Base-by-base conservation (phyloP, 345 rosid genomes). In the Raphanus raphanistrum region DNA sequence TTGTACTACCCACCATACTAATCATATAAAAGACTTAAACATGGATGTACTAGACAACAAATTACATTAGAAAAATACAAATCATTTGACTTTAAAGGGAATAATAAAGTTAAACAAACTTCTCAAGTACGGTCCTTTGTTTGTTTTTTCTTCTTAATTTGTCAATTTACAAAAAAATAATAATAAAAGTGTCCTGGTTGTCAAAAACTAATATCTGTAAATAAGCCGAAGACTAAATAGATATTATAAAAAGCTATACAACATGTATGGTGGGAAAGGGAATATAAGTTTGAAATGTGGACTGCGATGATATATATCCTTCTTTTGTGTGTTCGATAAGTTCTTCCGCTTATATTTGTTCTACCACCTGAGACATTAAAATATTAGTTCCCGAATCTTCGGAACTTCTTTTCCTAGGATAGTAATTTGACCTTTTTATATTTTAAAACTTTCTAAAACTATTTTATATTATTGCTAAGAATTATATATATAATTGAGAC, bases 341-440 rank as follows among this genome's bases (percentile, higher is more conserved):
- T 26, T 13, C 13, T 45, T 59, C 63, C 45, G 1, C 81, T 78
- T 78, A 78, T 78, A 78, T 78, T 78, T 78, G 77, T 78, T 78
- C 68, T 25, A 66, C 73, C 77, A 78, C 81, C 81, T 72, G 81
- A 72, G 6, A 78, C 73, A 45, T 66, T 78, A 66, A 66, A 78
- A 72, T 72, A 78, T 66, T 59, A 59, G 77, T 78, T 78, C 77
- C 73, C 68, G 72, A 78, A 66, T 59, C 45, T 72, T 78, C 2
- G 76, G 68, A 78, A 72, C 73, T 71, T 64, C 54, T 65, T 48
- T 10, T 71, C 48, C 33, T 3, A 33, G 27, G 31, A 64, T 36
- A 76, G 63, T 48, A 33, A 43, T 5, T 41, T 27, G 7, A 33
- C 41, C 60, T 75, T 75, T 75, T 6, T 41, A 15, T 26, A 28